Evolutionary conservation across 164 flowering plant species (phyloP).

Genomic region (Piper betle): DNA sequence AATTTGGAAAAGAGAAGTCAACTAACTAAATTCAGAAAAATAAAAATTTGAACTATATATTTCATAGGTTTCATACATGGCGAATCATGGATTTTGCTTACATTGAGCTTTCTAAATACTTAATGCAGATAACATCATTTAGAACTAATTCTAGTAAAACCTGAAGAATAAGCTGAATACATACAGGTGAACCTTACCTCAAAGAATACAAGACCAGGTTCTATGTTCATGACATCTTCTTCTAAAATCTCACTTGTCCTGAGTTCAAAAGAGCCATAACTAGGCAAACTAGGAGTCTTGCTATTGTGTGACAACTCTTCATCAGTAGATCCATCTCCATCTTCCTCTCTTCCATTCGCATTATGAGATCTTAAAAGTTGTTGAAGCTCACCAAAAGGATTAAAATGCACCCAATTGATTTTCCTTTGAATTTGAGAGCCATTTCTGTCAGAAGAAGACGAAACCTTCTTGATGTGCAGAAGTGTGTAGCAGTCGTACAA

Average conservation of each 20-base stretch:
- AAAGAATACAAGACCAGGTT: constrained; percentile 88
- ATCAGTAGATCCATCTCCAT: constrained; percentile 10
- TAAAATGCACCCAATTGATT: constrained; percentile 76
- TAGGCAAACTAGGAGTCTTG: constrained; percentile 29
- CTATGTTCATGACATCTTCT: constrained; percentile 80
- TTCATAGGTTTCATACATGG: background rate
- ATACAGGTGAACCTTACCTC: constrained; percentile 43
- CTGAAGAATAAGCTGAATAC: background rate
- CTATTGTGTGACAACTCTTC: constrained; percentile 2
- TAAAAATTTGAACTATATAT: background rate
- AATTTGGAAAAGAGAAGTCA: background rate
- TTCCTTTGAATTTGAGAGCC: constrained; percentile 48
- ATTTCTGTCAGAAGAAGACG: constrained; percentile 25
- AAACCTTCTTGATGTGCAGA: constrained; percentile 40
- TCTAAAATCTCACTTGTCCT: constrained; percentile 71
- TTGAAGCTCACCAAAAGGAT: constrained; percentile 65
- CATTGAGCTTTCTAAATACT: background rate
- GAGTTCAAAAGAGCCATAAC: constrained; percentile 55
- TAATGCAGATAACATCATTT: background rate
- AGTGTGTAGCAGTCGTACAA: constrained; percentile 79
- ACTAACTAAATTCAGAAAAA: background rate
- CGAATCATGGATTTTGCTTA: background rate
- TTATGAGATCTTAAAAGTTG: constrained; percentile 11
- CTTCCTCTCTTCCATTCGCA: constrained; percentile 16
- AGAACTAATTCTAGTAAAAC: background rate